Evolutionary conservation across 2,329 filamentous ascomycete species (phyloP).

Genomic region (Alternaria atra): DNA sequence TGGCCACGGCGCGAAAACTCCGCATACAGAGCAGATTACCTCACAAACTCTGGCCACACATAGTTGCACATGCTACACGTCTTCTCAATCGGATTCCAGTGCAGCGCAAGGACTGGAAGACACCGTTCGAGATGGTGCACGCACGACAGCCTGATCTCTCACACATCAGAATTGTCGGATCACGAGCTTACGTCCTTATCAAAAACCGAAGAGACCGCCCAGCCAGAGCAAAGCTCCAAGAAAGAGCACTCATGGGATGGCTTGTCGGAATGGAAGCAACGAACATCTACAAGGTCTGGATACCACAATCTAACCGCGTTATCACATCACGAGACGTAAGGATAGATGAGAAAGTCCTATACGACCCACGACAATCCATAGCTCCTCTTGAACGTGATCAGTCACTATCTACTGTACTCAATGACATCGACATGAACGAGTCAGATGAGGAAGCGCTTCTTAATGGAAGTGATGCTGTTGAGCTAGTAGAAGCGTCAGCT

Average conservation of each 20-base stretch:
- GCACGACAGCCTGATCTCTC: background rate
- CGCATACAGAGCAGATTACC: too few species aligned
- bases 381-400: too few species aligned
- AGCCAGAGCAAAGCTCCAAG: background rate
- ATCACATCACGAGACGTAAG: background rate
- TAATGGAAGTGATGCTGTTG: too few species aligned
- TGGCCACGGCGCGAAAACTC: too few species aligned
- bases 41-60: too few species aligned
- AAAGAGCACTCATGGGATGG: background rate
- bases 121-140: background rate
- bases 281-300: background rate
- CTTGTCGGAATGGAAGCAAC: background rate
- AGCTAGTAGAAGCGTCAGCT: too few species aligned
- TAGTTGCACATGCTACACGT: too few species aligned
- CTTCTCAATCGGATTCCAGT: too few species aligned
- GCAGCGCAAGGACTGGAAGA: background rate
- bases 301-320: background rate
- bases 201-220: background rate
- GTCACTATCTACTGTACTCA: too few species aligned
- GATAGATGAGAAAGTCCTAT: background rate
- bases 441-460: too few species aligned
- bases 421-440: too few species aligned
- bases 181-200: background rate
- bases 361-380: too few species aligned
- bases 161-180: background rate